Conservation (phyloP, 2,329 filamentous ascomycete species). For the Hypoxylon sp. region DNA sequence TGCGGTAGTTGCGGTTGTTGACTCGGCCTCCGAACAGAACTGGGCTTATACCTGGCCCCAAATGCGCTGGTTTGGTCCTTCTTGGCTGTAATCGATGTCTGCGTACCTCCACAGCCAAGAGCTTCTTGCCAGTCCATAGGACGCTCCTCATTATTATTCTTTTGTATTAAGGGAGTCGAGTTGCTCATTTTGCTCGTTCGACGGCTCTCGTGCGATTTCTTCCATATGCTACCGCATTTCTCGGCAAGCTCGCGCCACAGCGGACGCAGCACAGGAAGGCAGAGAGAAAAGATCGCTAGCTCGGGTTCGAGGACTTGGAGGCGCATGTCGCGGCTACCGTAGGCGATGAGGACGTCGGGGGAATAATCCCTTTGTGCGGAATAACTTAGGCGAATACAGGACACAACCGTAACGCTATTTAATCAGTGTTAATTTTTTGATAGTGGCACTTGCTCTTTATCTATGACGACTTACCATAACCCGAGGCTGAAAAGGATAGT, state of each 20-base stretch:
- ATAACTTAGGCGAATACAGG: constrained; percentile 21
- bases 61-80: neutral
- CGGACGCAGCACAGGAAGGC: constrained; percentile 35
- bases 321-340: constrained; percentile 26
- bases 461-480: constrained; percentile 56
- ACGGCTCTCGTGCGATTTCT: neutral
- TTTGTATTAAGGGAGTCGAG: neutral
- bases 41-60: neutral
- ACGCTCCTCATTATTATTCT: neutral
- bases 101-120: neutral
- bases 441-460: no score
- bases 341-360: neutral
- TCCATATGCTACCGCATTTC: neutral
- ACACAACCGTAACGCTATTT: constrained; percentile 25
- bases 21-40: neutral
- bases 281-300: constrained; percentile 34
- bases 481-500: constrained; percentile 61
- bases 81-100: neutral
- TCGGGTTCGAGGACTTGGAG: constrained; percentile 40
- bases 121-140: constrained; percentile 1
- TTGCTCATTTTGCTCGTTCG: constrained; percentile 1
- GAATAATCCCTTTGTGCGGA: constrained; percentile 2
- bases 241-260: constrained; percentile 24
- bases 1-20: neutral
- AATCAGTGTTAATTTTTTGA: neutral